A percentile compares a stretch with the other conserved stretches of the same genome.
phyloP scores from a whole-genome alignment of 371 early-diverging fungal species.

The Mucor sp. region DNA sequence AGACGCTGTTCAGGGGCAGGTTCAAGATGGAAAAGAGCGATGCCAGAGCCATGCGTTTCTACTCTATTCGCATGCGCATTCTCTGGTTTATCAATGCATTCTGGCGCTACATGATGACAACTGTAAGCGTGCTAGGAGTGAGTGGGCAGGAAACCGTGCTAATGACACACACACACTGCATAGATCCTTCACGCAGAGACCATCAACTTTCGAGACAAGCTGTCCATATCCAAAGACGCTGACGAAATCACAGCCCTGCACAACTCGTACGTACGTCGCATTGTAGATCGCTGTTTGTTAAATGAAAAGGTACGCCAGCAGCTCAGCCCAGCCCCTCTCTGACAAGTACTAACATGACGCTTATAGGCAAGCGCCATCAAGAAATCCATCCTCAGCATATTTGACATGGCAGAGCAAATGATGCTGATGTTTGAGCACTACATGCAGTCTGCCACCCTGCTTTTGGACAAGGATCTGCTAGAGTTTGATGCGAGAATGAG shows the following conservation, averaged over 20 bases:
- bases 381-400: constrained; percentile 33
- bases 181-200: constrained; percentile 50
- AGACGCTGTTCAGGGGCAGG: constrained; percentile 29
- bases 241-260: constrained; percentile 47
- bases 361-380: constrained; percentile 33
- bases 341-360: too few species aligned
- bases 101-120: constrained; percentile 54
- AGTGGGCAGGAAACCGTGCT: not conserved
- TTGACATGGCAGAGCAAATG: constrained; percentile 40
- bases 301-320: constrained; percentile 37
- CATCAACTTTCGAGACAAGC: constrained; percentile 20
- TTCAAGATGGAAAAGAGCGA: constrained; percentile 10
- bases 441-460: not conserved
- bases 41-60: constrained; percentile 23
- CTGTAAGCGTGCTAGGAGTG: constrained; percentile 26
- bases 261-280: constrained; percentile 31
- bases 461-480: not conserved
- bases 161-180: not conserved
- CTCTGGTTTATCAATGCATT: constrained; percentile 56
- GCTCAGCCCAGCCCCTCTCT: too few species aligned
- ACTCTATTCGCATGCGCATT: constrained; percentile 44
- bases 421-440: constrained; percentile 10
- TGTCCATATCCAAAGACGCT: constrained; percentile 29
- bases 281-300: constrained; percentile 48
- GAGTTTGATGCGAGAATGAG: constrained; percentile 14